A percentile compares a stretch with the other conserved stretches of the same genome.
These are phyloP conservation scores for Alternaria conjuncta DNA, from an alignment of 2,329 filamentous ascomycete genomes.

Conservation along the genomic window DNA sequence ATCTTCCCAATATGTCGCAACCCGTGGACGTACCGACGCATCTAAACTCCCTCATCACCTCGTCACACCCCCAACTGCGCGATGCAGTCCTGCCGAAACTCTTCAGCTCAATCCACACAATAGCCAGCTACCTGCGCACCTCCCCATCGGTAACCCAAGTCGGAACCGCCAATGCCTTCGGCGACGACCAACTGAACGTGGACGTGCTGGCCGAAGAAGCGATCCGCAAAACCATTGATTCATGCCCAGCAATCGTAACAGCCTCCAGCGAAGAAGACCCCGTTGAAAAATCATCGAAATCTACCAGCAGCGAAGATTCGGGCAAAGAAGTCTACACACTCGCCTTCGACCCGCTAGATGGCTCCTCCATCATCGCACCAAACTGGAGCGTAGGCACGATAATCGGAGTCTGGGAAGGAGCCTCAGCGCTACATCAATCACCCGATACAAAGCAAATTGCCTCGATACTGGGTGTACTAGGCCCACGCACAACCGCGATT, in stretches of 20 bases:
- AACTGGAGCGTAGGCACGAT: slow-evolving; percentile 60
- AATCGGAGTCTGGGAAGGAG: slow-evolving; percentile 60
- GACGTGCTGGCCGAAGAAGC: slow-evolving; percentile 64
- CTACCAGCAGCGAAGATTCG: slow-evolving; percentile 25
- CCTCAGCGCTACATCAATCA: slow-evolving; percentile 28
- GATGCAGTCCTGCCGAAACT: slow-evolving; percentile 22
- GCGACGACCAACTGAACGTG: slow-evolving; percentile 63
- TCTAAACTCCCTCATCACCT: slow-evolving; percentile 5
- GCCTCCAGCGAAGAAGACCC: slow-evolving; percentile 70
- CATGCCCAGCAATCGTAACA: slow-evolving; percentile 59
- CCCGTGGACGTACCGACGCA: slow-evolving; percentile 5
- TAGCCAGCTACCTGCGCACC: slow-evolving; percentile 21
- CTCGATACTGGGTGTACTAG: slow-evolving; percentile 44
- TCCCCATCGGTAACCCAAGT: slow-evolving; percentile 27
- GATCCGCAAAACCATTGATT: slow-evolving; percentile 62
- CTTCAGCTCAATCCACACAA: slow-evolving; percentile 20
- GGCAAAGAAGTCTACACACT: slow-evolving; percentile 56
- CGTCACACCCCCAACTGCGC: slow-evolving; percentile 9
- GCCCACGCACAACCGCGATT: slow-evolving; percentile 53
- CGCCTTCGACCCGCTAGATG: slow-evolving; percentile 69
- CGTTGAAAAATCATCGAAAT: slow-evolving; percentile 47
- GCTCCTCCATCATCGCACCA: slow-evolving; percentile 62
- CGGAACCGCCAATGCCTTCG: slow-evolving; percentile 60
- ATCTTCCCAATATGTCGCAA: neutral
- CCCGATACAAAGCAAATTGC: slow-evolving; percentile 37